phyloP scores from a whole-genome alignment of 2,329 filamentous ascomycete species.

The Xylariaceae sp. region DNA sequence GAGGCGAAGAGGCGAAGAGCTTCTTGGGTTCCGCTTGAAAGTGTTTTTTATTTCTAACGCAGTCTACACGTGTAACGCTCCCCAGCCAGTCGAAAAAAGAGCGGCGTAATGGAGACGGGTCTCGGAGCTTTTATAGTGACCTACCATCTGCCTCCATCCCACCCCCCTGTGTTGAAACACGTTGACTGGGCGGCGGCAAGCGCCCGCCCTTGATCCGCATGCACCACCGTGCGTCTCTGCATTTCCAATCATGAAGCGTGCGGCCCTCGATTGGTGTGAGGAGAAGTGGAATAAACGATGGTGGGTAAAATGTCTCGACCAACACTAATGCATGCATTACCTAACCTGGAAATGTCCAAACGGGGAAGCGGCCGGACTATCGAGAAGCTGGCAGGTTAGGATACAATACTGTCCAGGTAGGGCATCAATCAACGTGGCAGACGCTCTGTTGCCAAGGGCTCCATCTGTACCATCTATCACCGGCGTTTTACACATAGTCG shows the following conservation, averaged over 20 bases:
- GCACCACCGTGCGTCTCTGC: slow-evolving; percentile 1
- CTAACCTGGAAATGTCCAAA: slow-evolving; percentile 1
- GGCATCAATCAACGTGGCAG: slow-evolving; percentile 41
- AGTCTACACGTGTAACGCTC: slow-evolving; percentile 27
- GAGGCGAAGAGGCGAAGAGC: not conserved
- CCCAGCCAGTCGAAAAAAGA: slow-evolving; percentile 20
- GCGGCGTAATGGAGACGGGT: slow-evolving; percentile 4
- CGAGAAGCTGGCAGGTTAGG: not conserved
- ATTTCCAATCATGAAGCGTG: not conserved
- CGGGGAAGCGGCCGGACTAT: not conserved
- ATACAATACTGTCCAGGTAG: slow-evolving; percentile 17
- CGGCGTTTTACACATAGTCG: slow-evolving; percentile 1
- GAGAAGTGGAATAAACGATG: not conserved
- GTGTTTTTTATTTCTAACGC: not conserved
- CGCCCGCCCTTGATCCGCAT: slow-evolving; percentile 10
- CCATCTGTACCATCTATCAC: slow-evolving; percentile 11
- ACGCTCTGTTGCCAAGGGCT: slow-evolving; percentile 25
- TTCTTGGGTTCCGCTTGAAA: slow-evolving; percentile 10
- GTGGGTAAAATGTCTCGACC: not conserved
- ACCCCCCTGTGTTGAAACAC: not conserved
- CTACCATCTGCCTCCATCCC: not conserved
- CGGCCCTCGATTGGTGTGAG: slow-evolving; percentile 1
- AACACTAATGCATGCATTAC: slow-evolving; percentile 21
- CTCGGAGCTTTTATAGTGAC: slow-evolving; percentile 10
- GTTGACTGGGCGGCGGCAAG: slow-evolving; percentile 18